Percentiles rank a stretch among this genome's conserved stretches.
Evolutionary conservation across 1,284 basidiomycete genomes (phyloP).

Genomic region (Somion occarium): DNA sequence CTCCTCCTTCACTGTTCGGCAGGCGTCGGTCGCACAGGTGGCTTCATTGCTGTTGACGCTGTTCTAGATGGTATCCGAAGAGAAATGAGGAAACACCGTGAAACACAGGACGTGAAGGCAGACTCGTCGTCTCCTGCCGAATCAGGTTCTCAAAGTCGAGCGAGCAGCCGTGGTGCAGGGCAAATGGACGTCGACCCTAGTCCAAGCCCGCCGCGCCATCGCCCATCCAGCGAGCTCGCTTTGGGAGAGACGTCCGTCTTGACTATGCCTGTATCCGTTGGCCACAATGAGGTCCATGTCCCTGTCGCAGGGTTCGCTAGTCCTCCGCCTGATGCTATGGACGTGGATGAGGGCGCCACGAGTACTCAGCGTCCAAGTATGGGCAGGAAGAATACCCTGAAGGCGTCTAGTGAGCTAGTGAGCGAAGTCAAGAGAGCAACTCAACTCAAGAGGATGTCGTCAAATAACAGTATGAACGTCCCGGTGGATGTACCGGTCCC

Average conservation of each 20-base stretch:
- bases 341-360: slow-evolving; percentile 18
- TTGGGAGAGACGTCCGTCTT: slow-evolving; percentile 5
- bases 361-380: slow-evolving; percentile 1
- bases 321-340: slow-evolving; percentile 17
- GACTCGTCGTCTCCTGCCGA: not conserved
- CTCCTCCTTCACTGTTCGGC: slow-evolving; percentile 83
- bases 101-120: slow-evolving; percentile 15
- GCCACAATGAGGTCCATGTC: slow-evolving; percentile 23
- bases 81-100: slow-evolving; percentile 45
- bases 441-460: slow-evolving; percentile 12
- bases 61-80: slow-evolving; percentile 73
- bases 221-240: not conserved
- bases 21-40: slow-evolving; percentile 88
- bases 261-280: slow-evolving; percentile 33
- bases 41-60: slow-evolving; percentile 87
- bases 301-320: slow-evolving; percentile 22
- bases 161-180: slow-evolving; percentile 17
- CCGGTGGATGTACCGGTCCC: too few species aligned
- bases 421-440: slow-evolving; percentile 21
- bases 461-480: too few species aligned
- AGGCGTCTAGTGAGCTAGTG: slow-evolving; percentile 20
- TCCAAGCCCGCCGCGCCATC: slow-evolving; percentile 10
- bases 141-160: slow-evolving; percentile 4
- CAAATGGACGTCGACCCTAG: slow-evolving; percentile 29
- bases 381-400: slow-evolving; percentile 9